A percentile compares a stretch with the other conserved stretches of the same genome.
Conservation (phyloP, 2,329 filamentous ascomycete genomes). For the Aspergillus viridinutans region DNA sequence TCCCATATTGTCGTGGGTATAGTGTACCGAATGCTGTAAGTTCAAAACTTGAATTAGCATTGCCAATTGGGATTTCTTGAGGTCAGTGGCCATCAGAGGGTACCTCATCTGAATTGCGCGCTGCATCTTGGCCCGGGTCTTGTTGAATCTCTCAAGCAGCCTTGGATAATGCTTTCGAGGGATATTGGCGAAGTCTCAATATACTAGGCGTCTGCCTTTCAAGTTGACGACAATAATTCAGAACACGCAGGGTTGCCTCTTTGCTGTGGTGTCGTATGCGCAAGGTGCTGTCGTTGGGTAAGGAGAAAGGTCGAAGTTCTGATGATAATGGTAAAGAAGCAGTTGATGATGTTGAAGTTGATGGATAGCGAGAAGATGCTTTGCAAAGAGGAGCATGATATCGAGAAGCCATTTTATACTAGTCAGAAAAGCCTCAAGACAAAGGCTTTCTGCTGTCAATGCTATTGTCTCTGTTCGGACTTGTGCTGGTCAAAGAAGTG, state of each 20-base stretch:
- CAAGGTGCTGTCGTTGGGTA: background rate
- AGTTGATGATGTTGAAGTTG: no score
- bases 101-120: slow-evolving; percentile 10
- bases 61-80: slow-evolving; percentile 17
- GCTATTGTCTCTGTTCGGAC: background rate
- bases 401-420: background rate
- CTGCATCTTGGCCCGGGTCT: background rate
- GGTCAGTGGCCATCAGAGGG: slow-evolving; percentile 14
- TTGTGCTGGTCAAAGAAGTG: background rate
- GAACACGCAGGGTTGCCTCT: background rate
- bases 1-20: slow-evolving; percentile 6
- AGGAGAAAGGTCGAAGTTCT: background rate
- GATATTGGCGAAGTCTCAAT: background rate
- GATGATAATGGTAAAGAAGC: background rate
- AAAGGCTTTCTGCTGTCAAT: background rate
- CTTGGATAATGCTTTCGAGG: background rate
- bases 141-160: background rate
- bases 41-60: slow-evolving; percentile 21
- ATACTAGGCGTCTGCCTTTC: background rate
- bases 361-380: background rate
- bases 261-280: background rate
- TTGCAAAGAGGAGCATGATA: background rate
- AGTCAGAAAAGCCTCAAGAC: background rate
- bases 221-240: background rate
- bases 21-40: slow-evolving; percentile 3